Base-by-base conservation (phyloP, 257 asterid genomes). In the Lavandula angustifolia region DNA sequence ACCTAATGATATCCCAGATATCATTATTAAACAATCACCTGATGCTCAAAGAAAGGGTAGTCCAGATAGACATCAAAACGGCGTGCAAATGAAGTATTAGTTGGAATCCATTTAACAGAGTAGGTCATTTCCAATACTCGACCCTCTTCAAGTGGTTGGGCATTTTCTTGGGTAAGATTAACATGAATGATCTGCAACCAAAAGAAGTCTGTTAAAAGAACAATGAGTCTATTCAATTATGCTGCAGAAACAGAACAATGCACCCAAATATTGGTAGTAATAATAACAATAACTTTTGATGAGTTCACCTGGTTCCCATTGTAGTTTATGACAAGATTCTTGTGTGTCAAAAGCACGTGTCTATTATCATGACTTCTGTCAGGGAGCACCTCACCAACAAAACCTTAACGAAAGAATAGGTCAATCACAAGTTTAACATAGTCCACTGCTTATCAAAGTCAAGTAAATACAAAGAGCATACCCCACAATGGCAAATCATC, bases 401-500 rank as follows among this genome's bases (percentile, higher is more conserved):
- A 87, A 74, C 91, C 96, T 85, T 54, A 71, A 75, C 1, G 33
- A 43, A 73, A 58, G 35, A 54, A 60, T 37, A 44, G 54, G 22
- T 11, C 38, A 40, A 31, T 69, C 43, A 62, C 44, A 14, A 51
- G 34, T 67, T 43, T 43, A 74, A 34, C 10, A 33, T 18, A 52
- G 22, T 11, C 51, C 48, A 67, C 59, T 27, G 35, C 35, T 38
- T 31, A 52, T 34, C 22, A 52, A 51, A 61, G 18, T 41, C 70
- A 60, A 42, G 48, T 27, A 56, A 8, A 60, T 33, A 40, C 6
- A 49, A 29, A 48, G 29, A 52, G 37, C 84, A 66, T 87, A 87
- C 95, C 95, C 95, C 95, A 87, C 10, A 87, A 69, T 18, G 95
- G 95, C 79, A 87, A 70, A 79, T 81, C 92, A 71, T 87, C 95